Base-by-base conservation (phyloP, 2,329 filamentous ascomycete species). In the Penicillium sp. region DNA sequence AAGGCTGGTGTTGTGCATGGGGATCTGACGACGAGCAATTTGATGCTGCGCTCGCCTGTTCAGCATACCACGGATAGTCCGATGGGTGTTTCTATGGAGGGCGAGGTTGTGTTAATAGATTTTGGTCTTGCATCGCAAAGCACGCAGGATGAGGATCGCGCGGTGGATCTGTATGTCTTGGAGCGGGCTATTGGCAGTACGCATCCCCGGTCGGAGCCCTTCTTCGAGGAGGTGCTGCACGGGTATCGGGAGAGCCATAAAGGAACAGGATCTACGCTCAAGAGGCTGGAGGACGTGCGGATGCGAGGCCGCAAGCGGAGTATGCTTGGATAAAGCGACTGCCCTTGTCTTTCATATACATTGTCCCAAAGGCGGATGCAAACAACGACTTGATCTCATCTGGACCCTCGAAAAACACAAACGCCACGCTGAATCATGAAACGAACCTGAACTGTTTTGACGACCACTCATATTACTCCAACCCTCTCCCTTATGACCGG, bases 121-220 rank as follows among this genome's bases (percentile, higher is more conserved):
- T 96, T 99, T 71, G 95, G 95, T 0, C 85, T 99, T 19, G 92
- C 93, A 14, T 89, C 85, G 66, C 89, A 94, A 77, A 91, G 88
- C 61, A 79, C 86, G 18, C 87, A 90, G 64, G 94, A 97, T 56
- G 95, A 99, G 77, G 95, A 99, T 73, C 85, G 93, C 56, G 95
- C 95, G 0, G 95, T 99, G 40, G 95, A 99, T 79, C 77, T 99
- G 55, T 99, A 99, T 75, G 95, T 99, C 11, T 81, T 99, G 49
- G 95, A 99, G 77, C 83, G 95, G 54, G 95, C 95, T 1, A 98
- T 98, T 81, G 90, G 89, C 22, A 96, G 92, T 70, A 98, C 95
- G 37, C 95, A 99, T 80, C 94, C 95, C 0, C 85, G 88, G 52
- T 91, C 92, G 0, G 91, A 96, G 73, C 81, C 81, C 19, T 79